Percentiles rank a stretch among this genome's conserved stretches.
These are phyloP conservation scores for Xylaria sp. DNA, from an alignment of 495 filamentous ascomycete genomes.

Conservation along the genomic window DNA sequence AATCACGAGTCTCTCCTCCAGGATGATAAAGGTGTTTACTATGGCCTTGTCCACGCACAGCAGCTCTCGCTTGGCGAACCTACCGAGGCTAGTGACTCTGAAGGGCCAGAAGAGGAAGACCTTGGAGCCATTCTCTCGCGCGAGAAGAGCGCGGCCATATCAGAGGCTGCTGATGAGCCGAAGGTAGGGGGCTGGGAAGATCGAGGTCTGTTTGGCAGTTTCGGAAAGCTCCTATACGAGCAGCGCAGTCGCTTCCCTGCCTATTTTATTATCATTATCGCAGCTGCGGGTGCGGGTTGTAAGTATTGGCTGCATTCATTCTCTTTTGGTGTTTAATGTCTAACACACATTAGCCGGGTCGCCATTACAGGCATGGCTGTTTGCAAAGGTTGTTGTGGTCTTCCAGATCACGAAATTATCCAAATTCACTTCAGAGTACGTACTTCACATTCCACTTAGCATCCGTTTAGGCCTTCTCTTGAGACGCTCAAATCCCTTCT, in stretches of 20 bases:
- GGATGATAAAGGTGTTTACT: slow-evolving; percentile 63
- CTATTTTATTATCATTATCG: slow-evolving; percentile 46
- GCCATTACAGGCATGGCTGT: slow-evolving; percentile 54
- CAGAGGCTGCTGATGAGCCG: slow-evolving; percentile 36
- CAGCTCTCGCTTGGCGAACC: slow-evolving; percentile 51
- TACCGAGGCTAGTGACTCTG: slow-evolving; percentile 34
- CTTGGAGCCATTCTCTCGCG: slow-evolving; percentile 48
- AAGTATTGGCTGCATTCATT: slow-evolving; percentile 14
- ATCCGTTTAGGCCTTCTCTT: neutral
- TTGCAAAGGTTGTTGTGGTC: slow-evolving; percentile 50
- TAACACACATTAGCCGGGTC: slow-evolving; percentile 38
- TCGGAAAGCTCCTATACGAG: slow-evolving; percentile 57
- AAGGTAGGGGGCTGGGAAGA: slow-evolving; percentile 42
- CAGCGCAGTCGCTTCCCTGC: slow-evolving; percentile 47
- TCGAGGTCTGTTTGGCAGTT: slow-evolving; percentile 49
- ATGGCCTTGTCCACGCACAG: slow-evolving; percentile 62
- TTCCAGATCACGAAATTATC: slow-evolving; percentile 39
- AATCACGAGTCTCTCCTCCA: slow-evolving; percentile 72
- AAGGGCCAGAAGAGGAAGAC: slow-evolving; percentile 49
- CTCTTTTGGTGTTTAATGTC: slow-evolving; percentile 13
- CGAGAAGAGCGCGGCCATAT: slow-evolving; percentile 55
- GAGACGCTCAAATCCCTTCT: neutral
- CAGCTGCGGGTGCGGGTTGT: slow-evolving; percentile 48
- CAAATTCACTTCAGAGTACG: slow-evolving; percentile 32
- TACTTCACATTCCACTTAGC: neutral